phyloP scores from a whole-genome alignment of 2,329 filamentous ascomycete genomes.

The Diaporthe helianthi region DNA sequence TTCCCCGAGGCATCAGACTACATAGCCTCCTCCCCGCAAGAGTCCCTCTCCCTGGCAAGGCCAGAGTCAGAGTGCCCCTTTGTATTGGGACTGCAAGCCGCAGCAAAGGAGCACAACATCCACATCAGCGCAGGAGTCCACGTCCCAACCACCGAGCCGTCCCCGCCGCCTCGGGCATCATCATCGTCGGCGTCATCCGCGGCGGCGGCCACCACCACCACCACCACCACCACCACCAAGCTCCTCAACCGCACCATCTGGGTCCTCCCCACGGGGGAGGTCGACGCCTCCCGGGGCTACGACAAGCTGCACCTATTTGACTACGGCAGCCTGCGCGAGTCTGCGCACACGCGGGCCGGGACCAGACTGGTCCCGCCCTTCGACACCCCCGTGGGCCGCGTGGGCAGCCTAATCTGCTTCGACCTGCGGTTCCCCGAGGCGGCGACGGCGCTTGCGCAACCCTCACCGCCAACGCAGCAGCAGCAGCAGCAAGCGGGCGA shows the following conservation, averaged over 20 bases:
- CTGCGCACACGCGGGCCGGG: constrained; percentile 54
- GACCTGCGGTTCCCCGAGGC: constrained; percentile 86
- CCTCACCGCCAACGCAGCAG: too few species aligned
- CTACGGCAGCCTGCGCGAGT: constrained; percentile 55
- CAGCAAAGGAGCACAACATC: constrained; percentile 68
- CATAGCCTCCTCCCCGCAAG: constrained; percentile 72
- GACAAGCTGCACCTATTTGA: constrained; percentile 95
- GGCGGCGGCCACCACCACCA: constrained; percentile 36
- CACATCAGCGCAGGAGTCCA: constrained; percentile 90
- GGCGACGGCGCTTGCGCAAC: constrained; percentile 67
- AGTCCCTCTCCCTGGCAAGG: constrained; percentile 74
- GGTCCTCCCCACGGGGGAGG: constrained; percentile 53
- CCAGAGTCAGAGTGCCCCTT: constrained; percentile 73
- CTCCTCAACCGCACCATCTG: constrained; percentile 62
- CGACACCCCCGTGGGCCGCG: constrained; percentile 72
- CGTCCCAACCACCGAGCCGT: constrained; percentile 62
- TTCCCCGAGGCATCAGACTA: constrained; percentile 93
- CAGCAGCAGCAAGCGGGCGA: constrained; percentile 33
- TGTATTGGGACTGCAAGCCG: constrained; percentile 74
- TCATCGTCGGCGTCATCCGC: not conserved
- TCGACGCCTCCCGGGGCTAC: constrained; percentile 61
- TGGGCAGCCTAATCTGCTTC: constrained; percentile 88
- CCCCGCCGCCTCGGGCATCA: constrained; percentile 36
- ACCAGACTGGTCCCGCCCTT: constrained; percentile 71
- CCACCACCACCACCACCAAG: constrained; percentile 40